phyloP scores from a whole-genome alignment of 441 rosid species.

The Lagerstroemia fauriei region DNA sequence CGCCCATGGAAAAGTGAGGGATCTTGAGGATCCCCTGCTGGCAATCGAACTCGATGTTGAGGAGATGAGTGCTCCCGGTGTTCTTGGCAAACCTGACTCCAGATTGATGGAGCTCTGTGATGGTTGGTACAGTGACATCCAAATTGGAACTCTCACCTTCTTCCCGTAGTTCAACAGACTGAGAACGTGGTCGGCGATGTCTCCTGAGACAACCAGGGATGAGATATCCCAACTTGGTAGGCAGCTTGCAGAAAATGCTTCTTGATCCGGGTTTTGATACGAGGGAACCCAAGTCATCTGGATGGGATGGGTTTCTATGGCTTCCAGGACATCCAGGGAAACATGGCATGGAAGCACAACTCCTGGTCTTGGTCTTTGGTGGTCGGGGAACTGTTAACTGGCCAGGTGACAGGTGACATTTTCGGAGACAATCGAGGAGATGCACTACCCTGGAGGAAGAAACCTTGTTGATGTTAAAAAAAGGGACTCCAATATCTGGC shows the following conservation, averaged over 20 bases:
- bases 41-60: slow-evolving; percentile 9
- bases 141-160: no score
- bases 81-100: not conserved
- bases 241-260: no score
- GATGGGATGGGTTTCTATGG: no score
- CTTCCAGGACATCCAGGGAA: not conserved
- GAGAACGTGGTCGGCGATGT: no score
- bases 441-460: not conserved
- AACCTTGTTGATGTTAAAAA: not conserved
- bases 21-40: slow-evolving; percentile 4
- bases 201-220: not conserved
- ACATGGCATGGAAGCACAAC: not conserved
- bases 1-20: not conserved
- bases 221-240: no score
- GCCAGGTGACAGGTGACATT: not conserved
- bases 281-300: not conserved
- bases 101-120: not conserved
- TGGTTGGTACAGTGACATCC: no score
- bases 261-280: no score
- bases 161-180: no score
- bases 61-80: not conserved
- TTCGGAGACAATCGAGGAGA: not conserved
- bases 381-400: not conserved
- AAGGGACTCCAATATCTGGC: not conserved
- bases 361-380: not conserved